Base-by-base conservation (phyloP, 495 filamentous ascomycete genomes). In the Penicillium steckii region DNA sequence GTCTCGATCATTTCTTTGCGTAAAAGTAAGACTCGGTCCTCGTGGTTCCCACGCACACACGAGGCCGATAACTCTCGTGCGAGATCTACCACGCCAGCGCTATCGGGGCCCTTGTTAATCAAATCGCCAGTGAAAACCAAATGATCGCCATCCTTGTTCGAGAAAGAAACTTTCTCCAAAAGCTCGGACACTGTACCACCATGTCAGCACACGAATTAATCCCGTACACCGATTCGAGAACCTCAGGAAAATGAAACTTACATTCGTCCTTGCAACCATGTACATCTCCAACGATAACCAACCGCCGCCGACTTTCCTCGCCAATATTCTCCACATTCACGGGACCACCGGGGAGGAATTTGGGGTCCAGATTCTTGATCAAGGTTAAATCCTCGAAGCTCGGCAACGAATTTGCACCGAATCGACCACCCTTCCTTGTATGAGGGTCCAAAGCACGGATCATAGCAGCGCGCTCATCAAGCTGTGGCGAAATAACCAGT, bases 41-140 rank as follows among this genome's bases (percentile, higher is more conserved):
- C 94, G 68, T 97, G 91, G 70, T 98, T 97, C 12, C 94, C 94
- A 22, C 94, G 84, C 1, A 97, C 90, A 50, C 82, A 88, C 25
- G 84, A 86, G 3, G 93, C 93, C 13, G 77, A 78, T 22, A 89
- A 67, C 12, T 76, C 63, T 50, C 86, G 84, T 9, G 85, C 88
- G 13, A 91, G 69, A 48, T 89, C 82, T 24, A 98, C 76, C 0
- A 96, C 90, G 24, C 88, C 89, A 1, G 71, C 44, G 48, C 88
- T 92, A 62, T 95, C 85, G 8, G 93, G 93, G 7, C 94, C 94
- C 67, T 95, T 96, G 57, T 85, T 83, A 57, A 97, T 83, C 55
- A 96, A 74, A 64, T 97, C 92, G 8, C 94, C 94, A 4, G 84
- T 79, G 49, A 96, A 76, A 12, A 97, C 78, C 8, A 97, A 76